These are phyloP conservation scores for Aspergillus bombycis DNA, from an alignment of 2,329 filamentous ascomycete genomes.

Conservation along the genomic window DNA sequence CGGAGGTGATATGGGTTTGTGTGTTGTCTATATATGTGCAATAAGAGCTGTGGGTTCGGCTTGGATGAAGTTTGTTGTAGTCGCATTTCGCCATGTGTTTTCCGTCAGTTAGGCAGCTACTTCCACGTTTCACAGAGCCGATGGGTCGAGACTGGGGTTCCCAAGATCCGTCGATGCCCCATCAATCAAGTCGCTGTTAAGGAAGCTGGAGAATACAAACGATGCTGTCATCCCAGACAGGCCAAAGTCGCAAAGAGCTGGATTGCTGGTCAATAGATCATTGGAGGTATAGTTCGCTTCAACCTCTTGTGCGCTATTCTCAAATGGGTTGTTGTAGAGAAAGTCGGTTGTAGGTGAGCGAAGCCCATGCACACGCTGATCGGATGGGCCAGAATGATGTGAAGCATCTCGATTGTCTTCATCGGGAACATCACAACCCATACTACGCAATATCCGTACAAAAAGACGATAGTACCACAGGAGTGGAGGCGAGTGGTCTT, in stretches of 20 bases:
- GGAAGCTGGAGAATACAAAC: neutral
- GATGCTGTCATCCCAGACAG: neutral
- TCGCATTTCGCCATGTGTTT: neutral
- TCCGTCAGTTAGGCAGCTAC: neutral
- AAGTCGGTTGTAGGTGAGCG: neutral
- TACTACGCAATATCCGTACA: slow-evolving; percentile 1
- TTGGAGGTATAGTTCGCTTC: neutral
- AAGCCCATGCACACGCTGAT: neutral
- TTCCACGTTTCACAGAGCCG: neutral
- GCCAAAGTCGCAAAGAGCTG: neutral
- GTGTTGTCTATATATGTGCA: neutral
- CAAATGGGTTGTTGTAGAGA: neutral
- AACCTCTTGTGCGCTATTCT: neutral
- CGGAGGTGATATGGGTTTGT: slow-evolving; percentile 49
- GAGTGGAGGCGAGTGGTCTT: slow-evolving; percentile 10
- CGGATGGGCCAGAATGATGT: neutral
- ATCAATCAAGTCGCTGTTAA: neutral
- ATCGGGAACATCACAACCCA: slow-evolving; percentile 6
- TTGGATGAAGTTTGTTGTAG: too few species aligned
- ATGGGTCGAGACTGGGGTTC: neutral
- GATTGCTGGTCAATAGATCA: neutral
- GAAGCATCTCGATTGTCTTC: neutral
- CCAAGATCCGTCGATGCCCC: neutral
- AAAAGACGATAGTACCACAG: slow-evolving; percentile 12
- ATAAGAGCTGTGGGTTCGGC: neutral